Base-by-base conservation (phyloP, 768 basidiomycete genomes). In the Mycena latifolia region DNA sequence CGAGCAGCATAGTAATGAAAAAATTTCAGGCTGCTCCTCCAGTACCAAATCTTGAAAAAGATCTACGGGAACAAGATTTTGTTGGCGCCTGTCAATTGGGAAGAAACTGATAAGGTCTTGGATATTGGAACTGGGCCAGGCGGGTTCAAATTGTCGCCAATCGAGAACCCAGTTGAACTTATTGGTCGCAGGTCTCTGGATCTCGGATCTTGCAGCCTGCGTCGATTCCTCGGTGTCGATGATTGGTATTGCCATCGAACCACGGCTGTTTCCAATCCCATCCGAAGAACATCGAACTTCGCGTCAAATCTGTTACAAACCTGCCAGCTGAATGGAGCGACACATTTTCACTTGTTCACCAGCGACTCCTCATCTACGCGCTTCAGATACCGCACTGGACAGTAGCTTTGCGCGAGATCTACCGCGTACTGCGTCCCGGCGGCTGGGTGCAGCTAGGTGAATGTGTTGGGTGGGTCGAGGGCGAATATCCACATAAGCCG, bases 281-380 rank as follows among this genome's bases (percentile, higher is more conserved):
- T 25, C 55, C 65, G 7, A 29, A 62, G 24, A 66, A 63, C 39
- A 48, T 67, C 28, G 39, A 62, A 27, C 63, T 69, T 25, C 55
- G 47, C 7, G 27, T 63, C 48, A 39, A 59, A 14, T 69, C 69
- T 1, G 52, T 63, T 12, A 37, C 39, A 25, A 22, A 59, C 11
- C 58, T 68, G 0, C 69, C 69, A 5, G 15, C 22, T 12, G 57
- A 60, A 11, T 71, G 67, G 70, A 62, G 25, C 46, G 35, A 61
- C 59, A 43, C 52, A 10, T 71, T 71, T 27, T 57, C 61, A 15
- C 55, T 71, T 10, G 64, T 71, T 18, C 58, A 71, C 54, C 67
- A 71, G 52, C 67, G 70, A 1, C 55, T 71, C 17, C 61, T 65
- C n/a, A 39, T 65, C 18, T 17, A 55, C 48, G 63, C 59, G 8